Evolutionary conservation across 164 flowering plant species (phyloP), one percentile per base, ranked within the genome.

Genomic region (Vitis vinifera): DNA sequence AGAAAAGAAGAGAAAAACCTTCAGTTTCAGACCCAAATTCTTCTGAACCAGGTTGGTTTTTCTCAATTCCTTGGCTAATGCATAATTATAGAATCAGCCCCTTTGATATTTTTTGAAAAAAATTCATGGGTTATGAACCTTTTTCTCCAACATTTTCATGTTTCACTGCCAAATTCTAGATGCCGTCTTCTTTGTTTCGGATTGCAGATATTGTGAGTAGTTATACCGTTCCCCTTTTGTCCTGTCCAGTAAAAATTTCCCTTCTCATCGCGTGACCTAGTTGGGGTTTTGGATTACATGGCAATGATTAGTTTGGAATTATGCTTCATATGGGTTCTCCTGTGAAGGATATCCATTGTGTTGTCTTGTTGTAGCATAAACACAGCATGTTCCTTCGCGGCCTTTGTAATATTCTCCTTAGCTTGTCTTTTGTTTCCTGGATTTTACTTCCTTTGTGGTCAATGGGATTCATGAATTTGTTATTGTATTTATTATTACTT

Each of bases 21-120:
- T 63, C 69, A 27, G 14, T 64, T 14, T 10, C 63, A 19, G 57
- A n/a, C 58, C 14, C 13, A 9, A 27, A 56, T 27, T 27, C 47
- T 66, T 12, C 23, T 64, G 55, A 53, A 19, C 68, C 51, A 59
- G 68, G 68, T 71, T 51, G 10, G 65, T 65, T 49, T 58, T 51
- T 53, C 16, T 6, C 56, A 13, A 37, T 37, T 6, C 44, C 44
- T 37, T 37, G 44, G 44, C 44, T 37, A 37, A 37, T 3, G 4
- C 44, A 3, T 37, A 6, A 37, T 37, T 6, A 0, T 37, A 37
- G 44, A 6, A 6, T 2, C 44, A 37, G 44, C 44, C 44, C 44
- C 7, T 55, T 15, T n/a, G 14, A 31, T 15, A 14, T 51, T 51
- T 9, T 17, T 49, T 64, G 44, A 37, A 37, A 37, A 37, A 37